Conservation (phyloP, 2,329 filamentous ascomycete species). For the Stagonosporopsis chrysanthemi region DNA sequence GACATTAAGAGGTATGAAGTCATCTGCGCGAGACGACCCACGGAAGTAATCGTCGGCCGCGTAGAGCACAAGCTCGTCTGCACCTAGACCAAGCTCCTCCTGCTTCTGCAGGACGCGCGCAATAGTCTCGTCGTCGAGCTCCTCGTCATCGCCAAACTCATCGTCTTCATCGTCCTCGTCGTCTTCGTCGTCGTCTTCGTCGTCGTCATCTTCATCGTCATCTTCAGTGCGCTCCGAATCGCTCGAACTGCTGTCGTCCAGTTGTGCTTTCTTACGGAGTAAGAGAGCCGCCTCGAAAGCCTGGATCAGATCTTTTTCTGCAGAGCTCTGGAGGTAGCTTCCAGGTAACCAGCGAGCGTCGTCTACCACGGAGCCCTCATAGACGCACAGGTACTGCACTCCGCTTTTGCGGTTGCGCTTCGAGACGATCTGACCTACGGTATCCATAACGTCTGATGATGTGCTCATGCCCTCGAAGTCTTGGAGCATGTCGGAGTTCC, state of each 20-base stretch:
- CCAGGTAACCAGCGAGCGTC: conserved; percentile 60
- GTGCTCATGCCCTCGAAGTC: conserved; percentile 61
- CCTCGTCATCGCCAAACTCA: conserved; percentile 47
- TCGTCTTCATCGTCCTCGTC: conserved; percentile 52
- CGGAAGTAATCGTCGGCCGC: conserved; percentile 56
- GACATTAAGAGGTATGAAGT: conserved; percentile 25
- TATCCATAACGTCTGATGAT: conserved; percentile 55
- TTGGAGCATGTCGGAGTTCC: conserved; percentile 55
- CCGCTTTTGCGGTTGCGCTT: conserved; percentile 56
- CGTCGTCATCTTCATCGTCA: conserved; percentile 48
- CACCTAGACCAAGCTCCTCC: conserved; percentile 68
- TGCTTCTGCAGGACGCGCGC: conserved; percentile 68
- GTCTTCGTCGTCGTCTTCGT: conserved; percentile 50
- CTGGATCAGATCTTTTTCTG: conserved; percentile 38
- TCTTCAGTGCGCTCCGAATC: conserved; percentile 47
- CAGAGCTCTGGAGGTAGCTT: conserved; percentile 30
- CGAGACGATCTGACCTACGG: conserved; percentile 54
- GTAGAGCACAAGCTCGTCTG: conserved; percentile 66
- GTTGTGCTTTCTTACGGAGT: conserved; percentile 24
- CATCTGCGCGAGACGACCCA: conserved; percentile 30
- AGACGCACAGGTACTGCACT: conserved; percentile 61
- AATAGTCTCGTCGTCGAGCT: conserved; percentile 66
- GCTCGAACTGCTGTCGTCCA: conserved; percentile 32
- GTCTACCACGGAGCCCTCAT: conserved; percentile 53
- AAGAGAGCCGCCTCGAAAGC: conserved; percentile 35